Evolutionary conservation across 2,329 filamentous ascomycete species (phyloP).

Genomic region (Pyricularia sp.): DNA sequence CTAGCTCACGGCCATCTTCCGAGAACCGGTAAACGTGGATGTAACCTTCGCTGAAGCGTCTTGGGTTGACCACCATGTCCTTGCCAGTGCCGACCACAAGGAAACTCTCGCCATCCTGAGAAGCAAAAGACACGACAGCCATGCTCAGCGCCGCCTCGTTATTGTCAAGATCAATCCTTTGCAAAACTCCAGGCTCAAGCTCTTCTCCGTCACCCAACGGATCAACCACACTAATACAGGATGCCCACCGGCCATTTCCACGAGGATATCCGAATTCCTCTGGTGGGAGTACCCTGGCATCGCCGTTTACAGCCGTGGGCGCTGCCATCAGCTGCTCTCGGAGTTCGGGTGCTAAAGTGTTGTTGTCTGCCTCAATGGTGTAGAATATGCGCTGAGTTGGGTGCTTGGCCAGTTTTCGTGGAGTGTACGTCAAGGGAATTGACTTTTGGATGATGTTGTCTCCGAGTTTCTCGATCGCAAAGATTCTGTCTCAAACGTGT

Average conservation of each 20-base stretch:
- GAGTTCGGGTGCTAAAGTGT: slow-evolving; percentile 74
- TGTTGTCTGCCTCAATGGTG: slow-evolving; percentile 88
- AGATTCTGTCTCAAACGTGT: slow-evolving; percentile 53
- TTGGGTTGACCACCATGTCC: slow-evolving; percentile 72
- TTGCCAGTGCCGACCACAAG: slow-evolving; percentile 92
- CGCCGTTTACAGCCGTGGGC: slow-evolving; percentile 60
- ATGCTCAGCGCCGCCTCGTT: slow-evolving; percentile 90
- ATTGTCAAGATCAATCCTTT: slow-evolving; percentile 72
- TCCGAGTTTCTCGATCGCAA: slow-evolving; percentile 77
- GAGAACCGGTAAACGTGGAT: slow-evolving; percentile 89
- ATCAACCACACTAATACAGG: slow-evolving; percentile 88
- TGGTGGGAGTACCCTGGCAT: slow-evolving; percentile 60
- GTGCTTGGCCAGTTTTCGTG: slow-evolving; percentile 77
- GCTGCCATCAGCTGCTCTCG: slow-evolving; percentile 66
- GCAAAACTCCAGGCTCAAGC: slow-evolving; percentile 54
- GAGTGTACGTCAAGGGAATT: slow-evolving; percentile 82
- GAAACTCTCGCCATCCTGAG: slow-evolving; percentile 81
- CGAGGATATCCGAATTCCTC: slow-evolving; percentile 85
- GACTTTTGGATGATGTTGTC: slow-evolving; percentile 82
- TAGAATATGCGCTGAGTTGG: slow-evolving; percentile 87
- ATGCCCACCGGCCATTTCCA: slow-evolving; percentile 82
- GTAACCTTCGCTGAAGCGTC: slow-evolving; percentile 67
- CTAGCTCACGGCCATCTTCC: slow-evolving; percentile 76
- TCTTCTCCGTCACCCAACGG: slow-evolving; percentile 48
- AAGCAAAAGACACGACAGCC: slow-evolving; percentile 75